phyloP scores from a whole-genome alignment of 116 monocot species.

The Cymodocea nodosa region DNA sequence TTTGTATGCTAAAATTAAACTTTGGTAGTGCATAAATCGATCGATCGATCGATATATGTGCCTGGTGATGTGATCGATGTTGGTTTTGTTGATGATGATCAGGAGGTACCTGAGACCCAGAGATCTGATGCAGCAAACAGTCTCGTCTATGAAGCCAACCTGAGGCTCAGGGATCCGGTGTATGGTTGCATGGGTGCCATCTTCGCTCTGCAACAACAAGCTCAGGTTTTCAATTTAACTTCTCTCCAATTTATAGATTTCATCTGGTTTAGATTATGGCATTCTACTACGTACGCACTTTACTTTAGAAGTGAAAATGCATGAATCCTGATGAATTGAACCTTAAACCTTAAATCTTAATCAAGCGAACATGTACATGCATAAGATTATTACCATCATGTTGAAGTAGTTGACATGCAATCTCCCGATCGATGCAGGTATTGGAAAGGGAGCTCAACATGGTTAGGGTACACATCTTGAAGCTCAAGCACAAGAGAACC shows the following conservation, averaged over 20 bases:
- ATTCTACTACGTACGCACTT: too few relatives aligned
- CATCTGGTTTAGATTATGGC: too few relatives aligned
- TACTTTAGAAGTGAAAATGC: too few relatives aligned
- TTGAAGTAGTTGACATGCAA: neutral
- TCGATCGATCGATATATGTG: too few relatives aligned
- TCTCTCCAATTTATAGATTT: too few relatives aligned
- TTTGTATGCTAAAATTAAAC: too few relatives aligned
- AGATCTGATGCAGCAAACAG: constrained; percentile 74
- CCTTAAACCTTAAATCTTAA: neutral
- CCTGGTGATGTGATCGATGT: neutral
- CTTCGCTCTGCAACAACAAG: constrained; percentile 66
- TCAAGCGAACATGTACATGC: neutral
- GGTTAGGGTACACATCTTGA: constrained; percentile 61
- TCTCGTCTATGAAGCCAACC: constrained; percentile 71
- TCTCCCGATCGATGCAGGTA: constrained; percentile 10
- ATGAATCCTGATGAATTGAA: too few relatives aligned
- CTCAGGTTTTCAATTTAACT: constrained; percentile 9
- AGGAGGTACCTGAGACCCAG: constrained; percentile 83
- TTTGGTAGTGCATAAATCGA: neutral
- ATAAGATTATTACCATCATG: neutral
- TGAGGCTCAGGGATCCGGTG: constrained; percentile 76
- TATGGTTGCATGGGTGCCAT: constrained; percentile 93
- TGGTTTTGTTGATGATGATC: neutral
- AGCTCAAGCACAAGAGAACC: constrained; percentile 38
- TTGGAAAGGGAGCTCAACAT: constrained; percentile 58